phyloP scores from a whole-genome alignment of 2,329 filamentous ascomycete species.

The Curvularia sp. region DNA sequence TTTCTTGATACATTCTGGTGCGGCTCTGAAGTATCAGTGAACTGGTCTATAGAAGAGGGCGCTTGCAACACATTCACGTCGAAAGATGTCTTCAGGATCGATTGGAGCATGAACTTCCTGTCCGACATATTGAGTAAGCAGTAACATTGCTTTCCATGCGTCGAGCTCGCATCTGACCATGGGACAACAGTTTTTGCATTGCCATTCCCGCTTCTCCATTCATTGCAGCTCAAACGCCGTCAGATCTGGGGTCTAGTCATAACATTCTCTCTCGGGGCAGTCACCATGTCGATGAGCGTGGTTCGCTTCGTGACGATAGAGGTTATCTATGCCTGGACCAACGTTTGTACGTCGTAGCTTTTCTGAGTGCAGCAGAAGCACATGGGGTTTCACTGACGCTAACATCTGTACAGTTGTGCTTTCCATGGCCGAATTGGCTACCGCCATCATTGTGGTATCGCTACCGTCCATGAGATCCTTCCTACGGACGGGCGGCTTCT shows the following conservation, averaged over 20 bases:
- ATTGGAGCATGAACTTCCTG: slow-evolving; percentile 23
- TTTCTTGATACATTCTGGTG: slow-evolving; percentile 33
- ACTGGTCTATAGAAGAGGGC: slow-evolving; percentile 28
- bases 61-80: slow-evolving; percentile 31
- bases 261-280: slow-evolving; percentile 33
- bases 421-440: slow-evolving; percentile 38
- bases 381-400: neutral
- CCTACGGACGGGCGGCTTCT: slow-evolving; percentile 29
- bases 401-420: slow-evolving; percentile 26
- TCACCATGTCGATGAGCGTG: slow-evolving; percentile 35
- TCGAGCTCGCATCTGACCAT: neutral
- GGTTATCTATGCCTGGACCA: slow-evolving; percentile 32
- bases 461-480: slow-evolving; percentile 36
- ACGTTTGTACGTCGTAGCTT: slow-evolving; percentile 31
- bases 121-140: slow-evolving; percentile 25
- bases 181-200: slow-evolving; percentile 25
- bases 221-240: slow-evolving; percentile 27
- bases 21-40: slow-evolving; percentile 26
- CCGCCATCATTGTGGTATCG: slow-evolving; percentile 38
- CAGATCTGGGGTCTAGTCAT: slow-evolving; percentile 34
- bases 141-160: neutral
- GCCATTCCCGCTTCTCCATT: slow-evolving; percentile 34
- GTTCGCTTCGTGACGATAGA: slow-evolving; percentile 32
- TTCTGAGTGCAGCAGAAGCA: neutral
- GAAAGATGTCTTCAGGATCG: slow-evolving; percentile 29